phyloP scores from a whole-genome alignment of 331 rosid genomes.

The Quercus tomentella region DNA sequence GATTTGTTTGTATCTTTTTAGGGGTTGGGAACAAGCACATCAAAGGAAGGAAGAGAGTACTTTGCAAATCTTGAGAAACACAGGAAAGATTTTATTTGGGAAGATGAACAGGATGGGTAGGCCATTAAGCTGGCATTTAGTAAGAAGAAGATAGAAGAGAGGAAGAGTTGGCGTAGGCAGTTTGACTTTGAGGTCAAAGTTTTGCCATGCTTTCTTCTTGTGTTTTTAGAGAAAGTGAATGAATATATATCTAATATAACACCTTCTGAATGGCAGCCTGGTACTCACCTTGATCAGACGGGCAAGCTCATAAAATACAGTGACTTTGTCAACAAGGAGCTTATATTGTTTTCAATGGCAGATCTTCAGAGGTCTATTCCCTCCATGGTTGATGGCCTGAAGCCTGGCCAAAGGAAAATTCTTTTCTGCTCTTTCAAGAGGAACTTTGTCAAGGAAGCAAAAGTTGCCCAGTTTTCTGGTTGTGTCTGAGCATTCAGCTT shows the following conservation, averaged over 20 bases:
- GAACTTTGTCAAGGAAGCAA: constrained; percentile 78
- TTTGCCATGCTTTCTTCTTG: background rate
- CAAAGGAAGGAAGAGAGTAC: constrained; percentile 89
- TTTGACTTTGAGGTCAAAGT: constrained; percentile 58
- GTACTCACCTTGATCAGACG: constrained; percentile 68
- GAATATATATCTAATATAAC: background rate
- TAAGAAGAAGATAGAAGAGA: constrained; percentile 84
- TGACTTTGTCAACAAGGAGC: constrained; percentile 93
- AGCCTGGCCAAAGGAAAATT: constrained; percentile 96
- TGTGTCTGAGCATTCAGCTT: constrained; percentile 95
- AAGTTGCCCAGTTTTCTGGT: constrained; percentile 90
- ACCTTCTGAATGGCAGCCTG: constrained; percentile 58
- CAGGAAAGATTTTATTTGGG: constrained; percentile 85
- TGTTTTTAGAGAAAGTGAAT: background rate
- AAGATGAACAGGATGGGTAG: constrained; percentile 66
- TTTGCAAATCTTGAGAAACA: constrained; percentile 64
- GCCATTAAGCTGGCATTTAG: constrained; percentile 93
- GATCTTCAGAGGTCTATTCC: constrained; percentile 95
- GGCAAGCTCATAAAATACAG: constrained; percentile 65
- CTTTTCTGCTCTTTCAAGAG: constrained; percentile 83
- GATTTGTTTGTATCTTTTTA: constrained; percentile 17
- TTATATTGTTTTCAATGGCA: constrained; percentile 81
- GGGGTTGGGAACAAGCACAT: constrained; percentile 98
- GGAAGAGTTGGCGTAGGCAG: constrained; percentile 86
- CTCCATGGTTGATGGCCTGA: constrained; percentile 91